Evolutionary conservation across 225 moss, liverwort and hornwort genomes (phyloP), one percentile per base, ranked within the genome.

Genomic region (Physcomitrellopsis africana): DNA sequence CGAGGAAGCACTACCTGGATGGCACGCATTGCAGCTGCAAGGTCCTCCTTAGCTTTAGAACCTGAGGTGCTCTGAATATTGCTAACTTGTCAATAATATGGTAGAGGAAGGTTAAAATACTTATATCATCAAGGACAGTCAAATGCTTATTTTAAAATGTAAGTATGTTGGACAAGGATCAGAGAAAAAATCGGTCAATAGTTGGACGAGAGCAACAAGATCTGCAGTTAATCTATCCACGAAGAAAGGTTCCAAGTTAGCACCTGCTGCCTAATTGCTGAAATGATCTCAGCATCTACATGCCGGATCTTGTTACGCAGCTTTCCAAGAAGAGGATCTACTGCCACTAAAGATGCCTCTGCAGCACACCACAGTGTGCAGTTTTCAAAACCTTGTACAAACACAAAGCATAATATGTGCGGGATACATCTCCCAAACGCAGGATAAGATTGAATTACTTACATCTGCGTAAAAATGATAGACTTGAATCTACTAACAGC

Each of bases 1-100:
- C 53, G 51, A 45, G 54, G 48, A 67, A 68, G 41, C 47, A 42
- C 24, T 69, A 93, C 93, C 91, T 94, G 94, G 61, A 94, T 94
- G 55, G 92, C 90, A 54, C 71, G 80, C 91, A 88, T 92, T 63
- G 94, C 91, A 12, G 91, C 88, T 78, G 90, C 92, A 82, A 94
- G 92, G 60, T 94, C 94, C 74, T 92, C 92, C 73, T 94, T 92
- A 48, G 94, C 94, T 81, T 94, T 94, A 12, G 89, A 90, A 68
- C 94, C 94, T 62, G 94, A 89, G 27, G 89, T 89, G 77, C 94
- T 94, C 94, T 94, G 89, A 56, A 44, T 63, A 46, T 42, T 77
- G 48, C 45, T 26, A 65, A 63, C 18, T 29, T 45, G 24, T 67
- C 15, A 48, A 52, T 37, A 11, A 68, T 44, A 66, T 60, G n/a